Conservation (phyloP, 2,329 filamentous ascomycete genomes). For the Coniochaeta sp. region DNA sequence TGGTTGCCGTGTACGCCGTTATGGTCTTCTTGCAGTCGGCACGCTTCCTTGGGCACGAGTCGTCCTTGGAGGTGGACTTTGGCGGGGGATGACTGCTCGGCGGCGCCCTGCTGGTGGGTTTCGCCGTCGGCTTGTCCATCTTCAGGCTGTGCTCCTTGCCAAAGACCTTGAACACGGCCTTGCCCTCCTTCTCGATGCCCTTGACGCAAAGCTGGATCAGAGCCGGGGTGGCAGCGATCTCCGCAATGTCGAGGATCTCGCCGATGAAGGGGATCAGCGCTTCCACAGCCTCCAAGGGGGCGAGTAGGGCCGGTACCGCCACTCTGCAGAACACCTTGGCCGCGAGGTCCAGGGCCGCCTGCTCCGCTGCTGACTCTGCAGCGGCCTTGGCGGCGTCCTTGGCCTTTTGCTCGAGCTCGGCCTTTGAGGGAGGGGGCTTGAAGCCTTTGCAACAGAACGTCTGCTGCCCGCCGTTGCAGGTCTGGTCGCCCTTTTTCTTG, state of each 20-base stretch:
- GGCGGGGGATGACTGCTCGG: neutral
- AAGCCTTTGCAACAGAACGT: constrained; percentile 23
- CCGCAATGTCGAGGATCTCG: neutral
- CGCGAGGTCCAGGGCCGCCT: constrained; percentile 22
- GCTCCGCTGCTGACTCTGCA: constrained; percentile 17
- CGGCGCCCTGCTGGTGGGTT: neutral
- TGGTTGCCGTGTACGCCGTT: no score
- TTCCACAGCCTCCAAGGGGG: neutral
- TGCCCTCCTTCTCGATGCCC: neutral
- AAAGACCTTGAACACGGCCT: constrained; percentile 1
- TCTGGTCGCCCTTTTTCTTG: constrained; percentile 20
- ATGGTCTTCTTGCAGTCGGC: no score
- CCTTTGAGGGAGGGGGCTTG: constrained; percentile 11
- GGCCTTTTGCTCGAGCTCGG: constrained; percentile 12
- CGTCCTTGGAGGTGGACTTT: neutral
- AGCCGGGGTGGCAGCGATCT: neutral
- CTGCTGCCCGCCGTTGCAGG: constrained; percentile 20
- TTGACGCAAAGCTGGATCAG: neutral
- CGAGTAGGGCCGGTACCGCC: constrained; percentile 19
- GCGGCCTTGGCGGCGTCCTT: constrained; percentile 18
- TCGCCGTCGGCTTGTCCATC: neutral
- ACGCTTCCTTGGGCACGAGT: no score
- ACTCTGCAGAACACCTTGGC: constrained; percentile 26
- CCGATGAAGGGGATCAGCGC: neutral
- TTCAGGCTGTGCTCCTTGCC: neutral